Percentiles rank a stretch among this genome's conserved stretches.
These are phyloP conservation scores for Sphagnum fallax DNA, from an alignment of 228 moss, liverwort and hornwort species.

Conservation along the genomic window DNA sequence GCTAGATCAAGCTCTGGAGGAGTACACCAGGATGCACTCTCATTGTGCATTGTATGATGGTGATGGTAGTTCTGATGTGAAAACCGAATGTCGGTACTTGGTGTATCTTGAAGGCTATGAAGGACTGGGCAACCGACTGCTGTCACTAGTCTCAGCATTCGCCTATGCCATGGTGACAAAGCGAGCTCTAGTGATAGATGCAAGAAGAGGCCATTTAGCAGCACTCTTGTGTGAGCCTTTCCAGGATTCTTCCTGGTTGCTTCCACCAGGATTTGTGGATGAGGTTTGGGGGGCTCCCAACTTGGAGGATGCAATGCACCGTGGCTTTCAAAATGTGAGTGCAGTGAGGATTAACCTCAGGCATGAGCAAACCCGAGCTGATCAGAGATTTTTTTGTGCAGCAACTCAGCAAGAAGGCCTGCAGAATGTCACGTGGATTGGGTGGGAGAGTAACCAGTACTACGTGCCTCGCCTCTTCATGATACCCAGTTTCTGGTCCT, in stretches of 20 bases:
- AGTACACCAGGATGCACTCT: conserved; percentile 20
- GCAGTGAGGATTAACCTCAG: conserved; percentile 41
- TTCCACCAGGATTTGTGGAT: conserved; percentile 31
- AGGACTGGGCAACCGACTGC: conserved; percentile 77
- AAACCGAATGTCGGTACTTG: conserved; percentile 33
- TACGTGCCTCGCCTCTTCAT: conserved; percentile 67
- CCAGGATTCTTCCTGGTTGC: conserved; percentile 38
- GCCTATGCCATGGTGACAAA: conserved; percentile 58
- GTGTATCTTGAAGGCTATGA: conserved; percentile 63
- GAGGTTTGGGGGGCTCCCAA: conserved; percentile 7
- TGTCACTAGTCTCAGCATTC: conserved; percentile 73
- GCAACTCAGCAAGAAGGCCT: conserved; percentile 27
- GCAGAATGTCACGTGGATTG: conserved; percentile 46
- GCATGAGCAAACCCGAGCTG: conserved; percentile 34
- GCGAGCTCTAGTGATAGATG: conserved; percentile 51
- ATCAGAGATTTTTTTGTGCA: conserved; percentile 37
- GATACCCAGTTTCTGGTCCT: conserved; percentile 51
- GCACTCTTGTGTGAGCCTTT: conserved; percentile 73
- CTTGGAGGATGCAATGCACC: conserved; percentile 14
- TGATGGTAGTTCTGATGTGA: not conserved
- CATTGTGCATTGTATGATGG: conserved; percentile 7
- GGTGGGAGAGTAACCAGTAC: conserved; percentile 82
- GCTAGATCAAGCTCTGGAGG: conserved; percentile 24
- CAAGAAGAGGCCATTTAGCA: conserved; percentile 31
- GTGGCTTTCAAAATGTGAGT: conserved; percentile 15